phyloP scores from a whole-genome alignment of 768 basidiomycete species.

The Russula brevipes region DNA sequence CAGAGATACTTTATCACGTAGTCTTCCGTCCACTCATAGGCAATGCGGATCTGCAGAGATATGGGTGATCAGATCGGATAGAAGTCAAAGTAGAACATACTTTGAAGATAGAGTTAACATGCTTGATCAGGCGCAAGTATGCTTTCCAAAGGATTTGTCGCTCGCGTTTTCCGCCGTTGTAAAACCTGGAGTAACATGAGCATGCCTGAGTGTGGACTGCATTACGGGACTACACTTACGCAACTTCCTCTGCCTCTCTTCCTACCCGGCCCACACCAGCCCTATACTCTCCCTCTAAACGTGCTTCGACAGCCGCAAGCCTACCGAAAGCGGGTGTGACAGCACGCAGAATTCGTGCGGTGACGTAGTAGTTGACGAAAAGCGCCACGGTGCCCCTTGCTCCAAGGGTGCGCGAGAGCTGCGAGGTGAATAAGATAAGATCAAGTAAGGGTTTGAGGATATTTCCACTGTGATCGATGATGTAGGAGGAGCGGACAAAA shows the following conservation, averaged over 20 bases:
- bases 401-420: conserved; percentile 83
- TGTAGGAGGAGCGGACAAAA: neutral
- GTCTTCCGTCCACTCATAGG: conserved; percentile 94
- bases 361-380: conserved; percentile 82
- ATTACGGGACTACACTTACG: conserved; percentile 44
- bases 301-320: conserved; percentile 81
- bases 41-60: conserved; percentile 65
- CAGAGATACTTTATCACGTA: conserved; percentile 95
- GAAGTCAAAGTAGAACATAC: conserved; percentile 32
- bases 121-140: conserved; percentile 76
- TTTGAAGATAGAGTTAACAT: conserved; percentile 91
- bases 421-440: conserved; percentile 85
- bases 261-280: conserved; percentile 81
- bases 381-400: conserved; percentile 76
- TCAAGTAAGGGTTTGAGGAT: conserved; percentile 89
- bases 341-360: conserved; percentile 71
- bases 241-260: conserved; percentile 88
- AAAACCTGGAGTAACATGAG: conserved; percentile 56
- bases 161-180: conserved; percentile 82
- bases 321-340: conserved; percentile 92
- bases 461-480: conserved; percentile 60
- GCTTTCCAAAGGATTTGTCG: conserved; percentile 73
- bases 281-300: conserved; percentile 87
- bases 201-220: neutral
- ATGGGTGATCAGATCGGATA: neutral